Conservation (phyloP, 2,329 filamentous ascomycete genomes). For the Penicillium oxalicum region DNA sequence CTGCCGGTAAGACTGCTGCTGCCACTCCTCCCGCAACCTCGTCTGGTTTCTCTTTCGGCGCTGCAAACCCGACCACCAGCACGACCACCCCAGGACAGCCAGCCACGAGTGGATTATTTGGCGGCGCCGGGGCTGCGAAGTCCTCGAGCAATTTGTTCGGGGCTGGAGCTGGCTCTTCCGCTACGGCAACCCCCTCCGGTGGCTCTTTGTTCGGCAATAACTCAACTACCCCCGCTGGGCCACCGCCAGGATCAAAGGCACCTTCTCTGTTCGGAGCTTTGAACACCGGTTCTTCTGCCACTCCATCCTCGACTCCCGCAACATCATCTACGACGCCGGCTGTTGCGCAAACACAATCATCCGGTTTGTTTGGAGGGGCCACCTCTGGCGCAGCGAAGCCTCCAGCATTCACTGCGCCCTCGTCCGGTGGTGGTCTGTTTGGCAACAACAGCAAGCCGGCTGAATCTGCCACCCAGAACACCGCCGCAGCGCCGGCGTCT, state of each 20-base stretch:
- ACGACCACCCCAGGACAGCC: conserved; percentile 32
- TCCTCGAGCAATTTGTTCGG: conserved; percentile 11
- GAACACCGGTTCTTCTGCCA: conserved; percentile 22
- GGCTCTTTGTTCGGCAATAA: conserved; percentile 34
- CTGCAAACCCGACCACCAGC: conserved; percentile 22
- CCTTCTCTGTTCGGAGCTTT: conserved; percentile 22
- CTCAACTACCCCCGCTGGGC: conserved; percentile 48
- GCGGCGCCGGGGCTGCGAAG: conserved; percentile 3
- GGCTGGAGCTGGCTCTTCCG: conserved; percentile 21
- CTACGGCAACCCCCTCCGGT: conserved; percentile 36
- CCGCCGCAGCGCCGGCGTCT: conserved; percentile 19
- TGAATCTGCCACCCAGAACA: conserved; percentile 23
- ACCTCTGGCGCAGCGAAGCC: conserved; percentile 23
- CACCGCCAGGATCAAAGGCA: conserved; percentile 36
- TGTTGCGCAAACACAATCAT: conserved; percentile 26
- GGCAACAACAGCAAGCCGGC: conserved; percentile 28
- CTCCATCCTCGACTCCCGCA: conserved; percentile 17
- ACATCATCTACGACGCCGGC: conserved; percentile 24
- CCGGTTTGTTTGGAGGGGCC: conserved; percentile 25
- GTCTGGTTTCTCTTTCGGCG: conserved; percentile 32
- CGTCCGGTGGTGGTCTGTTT: conserved; percentile 23
- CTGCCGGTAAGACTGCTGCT: conserved; percentile 17
- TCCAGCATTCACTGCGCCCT: conserved; percentile 22
- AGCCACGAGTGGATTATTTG: conserved; percentile 30
- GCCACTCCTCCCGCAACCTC: conserved; percentile 10